These are phyloP conservation scores for Licmophora abbreviata DNA, from an alignment of 108 stramenopile species.

Conservation along the genomic window DNA sequence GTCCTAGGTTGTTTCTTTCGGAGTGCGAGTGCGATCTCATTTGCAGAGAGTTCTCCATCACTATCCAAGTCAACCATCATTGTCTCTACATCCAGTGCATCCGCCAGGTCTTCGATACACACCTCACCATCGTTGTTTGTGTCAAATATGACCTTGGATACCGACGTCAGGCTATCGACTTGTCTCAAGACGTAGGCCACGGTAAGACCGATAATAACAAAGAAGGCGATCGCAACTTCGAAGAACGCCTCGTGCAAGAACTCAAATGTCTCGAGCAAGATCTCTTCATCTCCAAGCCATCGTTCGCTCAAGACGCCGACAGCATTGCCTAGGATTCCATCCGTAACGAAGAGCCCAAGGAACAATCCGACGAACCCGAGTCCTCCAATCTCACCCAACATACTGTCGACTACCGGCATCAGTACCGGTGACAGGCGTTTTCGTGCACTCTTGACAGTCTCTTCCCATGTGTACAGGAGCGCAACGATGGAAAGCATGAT, in stretches of 20 bases:
- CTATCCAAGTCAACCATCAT: constrained; percentile 25
- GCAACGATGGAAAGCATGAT: constrained; percentile 27
- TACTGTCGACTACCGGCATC: constrained; percentile 24
- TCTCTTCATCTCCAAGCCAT: constrained; percentile 27
- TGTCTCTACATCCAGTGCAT: constrained; percentile 11
- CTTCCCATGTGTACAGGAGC: constrained; percentile 21
- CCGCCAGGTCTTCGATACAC: constrained; percentile 20
- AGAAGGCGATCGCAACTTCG: constrained; percentile 28
- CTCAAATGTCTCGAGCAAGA: constrained; percentile 34
- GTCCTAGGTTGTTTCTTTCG: neutral
- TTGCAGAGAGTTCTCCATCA: constrained; percentile 21
- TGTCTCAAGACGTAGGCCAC: constrained; percentile 18
- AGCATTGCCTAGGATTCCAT: constrained; percentile 13
- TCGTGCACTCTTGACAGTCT: constrained; percentile 16
- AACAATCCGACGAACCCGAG: constrained; percentile 27
- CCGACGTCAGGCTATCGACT: constrained; percentile 9
- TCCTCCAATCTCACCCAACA: constrained; percentile 35
- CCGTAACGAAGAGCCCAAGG: constrained; percentile 16
- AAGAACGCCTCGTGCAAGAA: constrained; percentile 32
- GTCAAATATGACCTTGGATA: constrained; percentile 17
- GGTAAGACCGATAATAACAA: constrained; percentile 19
- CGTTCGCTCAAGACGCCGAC: constrained; percentile 14
- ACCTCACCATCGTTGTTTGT: constrained; percentile 31
- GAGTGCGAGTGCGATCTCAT: constrained; percentile 19
- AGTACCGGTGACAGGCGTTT: constrained; percentile 15